Evolutionary conservation across 345 rosid species (phyloP).

Genomic region (Eutrema yunnanense): DNA sequence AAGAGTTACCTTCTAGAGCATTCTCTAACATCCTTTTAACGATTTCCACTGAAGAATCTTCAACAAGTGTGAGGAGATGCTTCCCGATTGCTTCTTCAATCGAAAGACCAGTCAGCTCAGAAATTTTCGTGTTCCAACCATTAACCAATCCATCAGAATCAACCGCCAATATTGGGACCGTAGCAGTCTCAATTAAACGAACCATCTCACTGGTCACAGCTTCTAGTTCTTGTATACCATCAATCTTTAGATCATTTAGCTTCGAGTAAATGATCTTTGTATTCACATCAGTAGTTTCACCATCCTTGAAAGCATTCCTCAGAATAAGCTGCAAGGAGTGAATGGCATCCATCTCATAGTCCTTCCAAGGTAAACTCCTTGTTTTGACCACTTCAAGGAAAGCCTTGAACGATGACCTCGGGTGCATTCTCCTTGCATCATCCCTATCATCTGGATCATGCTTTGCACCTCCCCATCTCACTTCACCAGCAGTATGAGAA

Average conservation of each 20-base stretch:
- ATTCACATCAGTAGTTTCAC: slow-evolving; percentile 39
- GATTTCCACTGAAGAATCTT: slow-evolving; percentile 64
- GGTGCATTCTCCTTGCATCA: slow-evolving; percentile 85
- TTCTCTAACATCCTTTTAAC: slow-evolving; percentile 60
- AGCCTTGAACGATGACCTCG: slow-evolving; percentile 94
- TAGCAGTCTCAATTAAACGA: slow-evolving; percentile 88
- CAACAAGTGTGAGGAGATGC: slow-evolving; percentile 76
- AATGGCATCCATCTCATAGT: slow-evolving; percentile 94
- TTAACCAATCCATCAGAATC: slow-evolving; percentile 81
- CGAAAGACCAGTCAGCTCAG: slow-evolving; percentile 79
- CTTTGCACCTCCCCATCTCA: slow-evolving; percentile 95
- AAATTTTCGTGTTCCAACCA: slow-evolving; percentile 92
- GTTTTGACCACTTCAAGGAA: slow-evolving; percentile 82
- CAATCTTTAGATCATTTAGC: slow-evolving; percentile 69
- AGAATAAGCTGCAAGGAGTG: slow-evolving; percentile 94
- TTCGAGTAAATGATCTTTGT: slow-evolving; percentile 47
- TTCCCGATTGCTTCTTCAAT: slow-evolving; percentile 83
- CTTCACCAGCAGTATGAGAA: slow-evolving; percentile 75
- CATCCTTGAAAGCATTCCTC: slow-evolving; percentile 71
- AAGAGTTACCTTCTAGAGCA: slow-evolving; percentile 72
- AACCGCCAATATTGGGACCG: slow-evolving; percentile 86
- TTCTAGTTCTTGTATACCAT: slow-evolving; percentile 85
- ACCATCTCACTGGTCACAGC: slow-evolving; percentile 97
- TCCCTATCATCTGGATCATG: slow-evolving; percentile 76
- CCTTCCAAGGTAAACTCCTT: slow-evolving; percentile 93